Conservation (phyloP, 2,329 filamentous ascomycete species). For the Colletotrichum sp. region DNA sequence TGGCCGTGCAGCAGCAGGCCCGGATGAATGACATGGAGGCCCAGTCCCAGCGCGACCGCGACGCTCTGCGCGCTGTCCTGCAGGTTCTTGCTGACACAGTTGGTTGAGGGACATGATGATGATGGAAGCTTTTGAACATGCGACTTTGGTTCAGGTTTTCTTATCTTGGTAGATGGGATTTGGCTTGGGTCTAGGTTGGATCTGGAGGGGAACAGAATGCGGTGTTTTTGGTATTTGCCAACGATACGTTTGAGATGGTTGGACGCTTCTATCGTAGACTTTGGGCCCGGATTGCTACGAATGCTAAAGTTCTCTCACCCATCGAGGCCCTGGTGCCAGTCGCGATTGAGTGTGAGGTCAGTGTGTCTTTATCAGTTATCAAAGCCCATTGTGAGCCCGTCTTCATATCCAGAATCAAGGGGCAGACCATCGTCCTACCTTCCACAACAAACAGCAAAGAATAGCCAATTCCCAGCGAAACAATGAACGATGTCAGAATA, state of each 20-base stretch:
- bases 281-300: neutral
- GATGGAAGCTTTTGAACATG: neutral
- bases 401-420: neutral
- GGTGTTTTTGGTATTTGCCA: neutral
- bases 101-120: neutral
- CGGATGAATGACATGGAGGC: neutral
- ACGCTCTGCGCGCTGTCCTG: neutral
- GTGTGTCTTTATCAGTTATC: neutral
- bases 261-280: neutral
- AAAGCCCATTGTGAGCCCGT: neutral
- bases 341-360: fast-evolving
- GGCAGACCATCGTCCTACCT: neutral
- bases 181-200: neutral
- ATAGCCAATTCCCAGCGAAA: fast-evolving
- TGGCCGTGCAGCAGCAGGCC: neutral
- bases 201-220: neutral
- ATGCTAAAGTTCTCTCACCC: neutral
- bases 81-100: neutral
- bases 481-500: neutral
- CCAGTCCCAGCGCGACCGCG: neutral
- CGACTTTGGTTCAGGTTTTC: neutral
- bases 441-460: neutral
- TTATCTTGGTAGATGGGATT: neutral
- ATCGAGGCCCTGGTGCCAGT: fast-evolving
- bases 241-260: neutral